Conservation (phyloP, 768 basidiomycete genomes). For the Pleurotus djamor region DNA sequence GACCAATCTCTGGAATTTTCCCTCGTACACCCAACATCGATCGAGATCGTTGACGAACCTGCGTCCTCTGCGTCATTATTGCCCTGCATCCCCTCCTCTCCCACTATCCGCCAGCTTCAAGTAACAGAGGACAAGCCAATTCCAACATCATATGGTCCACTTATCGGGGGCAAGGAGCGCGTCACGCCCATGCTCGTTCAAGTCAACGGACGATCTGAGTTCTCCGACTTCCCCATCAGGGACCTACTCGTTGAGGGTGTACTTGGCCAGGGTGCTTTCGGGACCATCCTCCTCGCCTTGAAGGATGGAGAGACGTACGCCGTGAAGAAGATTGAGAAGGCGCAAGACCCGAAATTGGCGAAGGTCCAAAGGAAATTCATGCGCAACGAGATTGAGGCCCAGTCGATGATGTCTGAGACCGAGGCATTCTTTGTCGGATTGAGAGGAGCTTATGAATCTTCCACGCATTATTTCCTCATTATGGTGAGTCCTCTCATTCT, state of each 20-base stretch:
- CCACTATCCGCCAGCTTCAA: background rate
- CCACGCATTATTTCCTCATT: background rate
- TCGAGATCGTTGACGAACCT: background rate
- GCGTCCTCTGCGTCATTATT: background rate
- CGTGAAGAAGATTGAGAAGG: background rate
- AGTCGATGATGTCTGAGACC: background rate
- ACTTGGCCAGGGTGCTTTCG: constrained; percentile 2
- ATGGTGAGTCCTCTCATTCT: background rate
- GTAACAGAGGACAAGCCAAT: too few species aligned
- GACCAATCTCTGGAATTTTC: background rate
- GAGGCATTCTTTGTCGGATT: background rate
- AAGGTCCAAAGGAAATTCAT: background rate
- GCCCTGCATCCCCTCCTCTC: background rate
- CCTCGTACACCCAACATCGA: background rate
- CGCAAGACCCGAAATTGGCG: background rate
- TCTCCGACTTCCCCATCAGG: background rate
- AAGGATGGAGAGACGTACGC: background rate
- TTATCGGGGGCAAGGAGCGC: background rate
- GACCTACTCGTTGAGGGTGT: background rate
- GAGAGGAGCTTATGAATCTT: background rate
- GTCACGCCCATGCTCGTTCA: background rate
- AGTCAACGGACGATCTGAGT: background rate
- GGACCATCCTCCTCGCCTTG: background rate
- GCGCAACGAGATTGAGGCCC: background rate
- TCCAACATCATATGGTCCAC: background rate